Evolutionary conservation across 1,284 basidiomycete species (phyloP), one percentile per base, ranked within the genome.

Genomic region (Malassezia pachydermatis): DNA sequence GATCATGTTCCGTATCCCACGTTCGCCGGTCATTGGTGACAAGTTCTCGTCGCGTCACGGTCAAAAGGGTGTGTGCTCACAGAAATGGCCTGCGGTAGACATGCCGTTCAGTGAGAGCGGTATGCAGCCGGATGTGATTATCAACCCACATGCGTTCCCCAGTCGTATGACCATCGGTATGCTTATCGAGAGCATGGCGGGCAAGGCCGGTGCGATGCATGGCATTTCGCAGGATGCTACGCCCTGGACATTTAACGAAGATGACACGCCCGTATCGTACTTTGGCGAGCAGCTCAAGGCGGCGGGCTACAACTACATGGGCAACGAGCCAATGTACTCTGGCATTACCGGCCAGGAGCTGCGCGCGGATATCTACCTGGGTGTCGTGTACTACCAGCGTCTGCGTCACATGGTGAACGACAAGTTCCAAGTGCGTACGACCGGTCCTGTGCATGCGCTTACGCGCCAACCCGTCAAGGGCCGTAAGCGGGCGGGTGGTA

Each of bases 121-220:
- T 11, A 90, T 99, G 80, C 92, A 96, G 73, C 94, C 94, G 1
- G 94, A 99, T 73, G 83, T 98, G 45, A 98, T 99, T 73, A 98
- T 99, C 77, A 99, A 99, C 74, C 94, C 94, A 27, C 94, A 99
- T 73, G 94, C 94, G 17, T 98, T 99, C 79, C 94, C 94, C 1
- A 88, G 84, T 76, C 88, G 94, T 63, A 99, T 99, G 94, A 99
- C 94, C 6, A 99, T 99, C 65, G 94, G 94, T 51, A 99, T 99
- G 94, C 82, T 98, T 70, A 89, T 99, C 56, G 94, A 99, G 78
- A 90, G 86, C 74, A 84, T 98, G 81, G 94, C 94, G 1, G 94
- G 90, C 33, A 99, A 99, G 73, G 86, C 92, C 1, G 94, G 94
- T 53, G 87, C 92, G 2, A 86, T 98, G 84, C 94, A 98, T 67